These are phyloP conservation scores for Claviceps capensis DNA, from an alignment of 2,329 filamentous ascomycete genomes.

Conservation along the genomic window DNA sequence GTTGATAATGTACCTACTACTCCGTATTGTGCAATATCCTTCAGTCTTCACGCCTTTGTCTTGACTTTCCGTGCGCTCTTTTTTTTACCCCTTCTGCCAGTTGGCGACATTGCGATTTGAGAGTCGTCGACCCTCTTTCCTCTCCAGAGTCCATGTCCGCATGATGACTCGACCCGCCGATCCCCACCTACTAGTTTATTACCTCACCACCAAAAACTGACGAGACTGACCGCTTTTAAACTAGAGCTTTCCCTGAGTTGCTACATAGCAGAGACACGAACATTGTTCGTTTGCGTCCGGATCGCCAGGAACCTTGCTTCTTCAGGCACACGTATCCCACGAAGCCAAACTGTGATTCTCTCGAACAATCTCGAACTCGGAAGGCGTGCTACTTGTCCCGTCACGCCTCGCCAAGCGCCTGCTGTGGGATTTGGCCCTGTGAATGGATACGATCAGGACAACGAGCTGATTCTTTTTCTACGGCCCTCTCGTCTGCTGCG, in stretches of 20 bases:
- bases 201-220: not conserved
- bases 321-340: not conserved
- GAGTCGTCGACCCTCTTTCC: not conserved
- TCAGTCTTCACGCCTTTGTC: not conserved
- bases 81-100: not conserved
- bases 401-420: not conserved
- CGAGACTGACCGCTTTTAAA: slow-evolving; percentile 1
- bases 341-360: not conserved
- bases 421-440: not conserved
- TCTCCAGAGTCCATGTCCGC: not conserved
- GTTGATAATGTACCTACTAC: not conserved
- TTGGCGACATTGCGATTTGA: not conserved
- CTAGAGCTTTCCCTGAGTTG: not conserved
- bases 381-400: not conserved
- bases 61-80: not conserved
- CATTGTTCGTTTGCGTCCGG: not conserved
- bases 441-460: slow-evolving; percentile 3
- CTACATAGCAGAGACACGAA: not conserved
- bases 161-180: not conserved
- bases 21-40: too few relatives aligned
- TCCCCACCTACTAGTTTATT: not conserved
- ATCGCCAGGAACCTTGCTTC: not conserved
- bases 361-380: not conserved
- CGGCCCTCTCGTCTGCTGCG: not conserved
- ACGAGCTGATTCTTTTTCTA: not conserved